Evolutionary conservation across 2,329 filamentous ascomycete genomes (phyloP).

Genomic region (Alternaria postmessia): DNA sequence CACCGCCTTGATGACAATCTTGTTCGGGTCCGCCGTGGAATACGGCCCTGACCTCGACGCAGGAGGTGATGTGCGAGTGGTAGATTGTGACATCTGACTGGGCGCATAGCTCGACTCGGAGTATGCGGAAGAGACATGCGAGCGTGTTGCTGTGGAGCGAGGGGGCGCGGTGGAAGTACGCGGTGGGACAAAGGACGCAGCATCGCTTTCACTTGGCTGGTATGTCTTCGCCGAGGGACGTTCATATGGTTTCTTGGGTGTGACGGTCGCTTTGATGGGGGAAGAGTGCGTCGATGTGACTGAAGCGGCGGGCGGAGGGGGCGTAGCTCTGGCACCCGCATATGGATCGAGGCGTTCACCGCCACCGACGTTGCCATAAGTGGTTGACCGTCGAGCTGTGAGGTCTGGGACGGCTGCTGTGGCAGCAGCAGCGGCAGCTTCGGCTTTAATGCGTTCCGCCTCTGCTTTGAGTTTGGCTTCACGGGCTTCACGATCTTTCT

Average conservation of each 20-base stretch:
- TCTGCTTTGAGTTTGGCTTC: slow-evolving; percentile 48
- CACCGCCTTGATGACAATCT: slow-evolving; percentile 93
- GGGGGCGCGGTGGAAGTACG: slow-evolving; percentile 41
- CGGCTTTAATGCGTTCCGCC: slow-evolving; percentile 41
- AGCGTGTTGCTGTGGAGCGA: slow-evolving; percentile 34
- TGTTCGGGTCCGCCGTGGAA: slow-evolving; percentile 88
- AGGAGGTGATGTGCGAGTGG: slow-evolving; percentile 82
- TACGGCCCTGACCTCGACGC: slow-evolving; percentile 81
- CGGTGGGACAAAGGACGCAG: slow-evolving; percentile 39
- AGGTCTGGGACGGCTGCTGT: slow-evolving; percentile 31
- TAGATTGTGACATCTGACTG: slow-evolving; percentile 70
- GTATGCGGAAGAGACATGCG: slow-evolving; percentile 60
- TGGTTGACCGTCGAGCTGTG: slow-evolving; percentile 41
- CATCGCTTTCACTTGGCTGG: slow-evolving; percentile 59
- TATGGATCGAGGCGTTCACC: slow-evolving; percentile 76
- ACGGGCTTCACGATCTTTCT: slow-evolving; percentile 49
- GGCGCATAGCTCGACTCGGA: slow-evolving; percentile 89
- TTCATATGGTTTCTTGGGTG: slow-evolving; percentile 55
- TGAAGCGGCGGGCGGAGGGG: slow-evolving; percentile 48
- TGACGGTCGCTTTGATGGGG: slow-evolving; percentile 49
- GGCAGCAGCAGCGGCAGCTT: slow-evolving; percentile 28
- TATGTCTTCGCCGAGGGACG: slow-evolving; percentile 65
- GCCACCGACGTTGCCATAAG: slow-evolving; percentile 59
- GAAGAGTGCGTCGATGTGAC: slow-evolving; percentile 50
- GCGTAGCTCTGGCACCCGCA: slow-evolving; percentile 63